Conservation (phyloP, 495 filamentous ascomycete genomes). For the Penicillium alfredii region DNA sequence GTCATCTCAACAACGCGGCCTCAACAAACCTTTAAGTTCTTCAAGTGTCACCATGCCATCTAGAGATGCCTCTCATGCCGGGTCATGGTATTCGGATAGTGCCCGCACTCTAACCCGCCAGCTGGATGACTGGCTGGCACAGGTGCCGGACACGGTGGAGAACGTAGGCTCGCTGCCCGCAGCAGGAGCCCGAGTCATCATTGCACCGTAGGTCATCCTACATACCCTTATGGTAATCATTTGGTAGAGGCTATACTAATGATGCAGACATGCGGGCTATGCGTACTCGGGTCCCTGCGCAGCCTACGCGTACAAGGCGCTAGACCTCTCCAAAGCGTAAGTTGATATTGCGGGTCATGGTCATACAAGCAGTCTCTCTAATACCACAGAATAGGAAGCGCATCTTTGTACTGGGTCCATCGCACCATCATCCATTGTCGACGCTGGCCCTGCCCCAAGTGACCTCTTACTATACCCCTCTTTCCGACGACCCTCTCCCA, state of each 20-base stretch:
- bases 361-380: too few relatives aligned
- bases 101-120: constrained; percentile 54
- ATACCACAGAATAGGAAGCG: constrained; percentile 56
- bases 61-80: constrained; percentile 64
- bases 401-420: constrained; percentile 90
- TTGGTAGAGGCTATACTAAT: constrained; percentile 9
- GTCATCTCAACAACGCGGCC: too few relatives aligned
- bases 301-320: constrained; percentile 88
- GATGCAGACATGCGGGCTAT: constrained; percentile 84
- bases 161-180: constrained; percentile 58
- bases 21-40: constrained; percentile 6
- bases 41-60: constrained; percentile 42
- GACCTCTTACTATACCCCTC: constrained; percentile 73
- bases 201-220: constrained; percentile 74
- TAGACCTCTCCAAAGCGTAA: constrained; percentile 77
- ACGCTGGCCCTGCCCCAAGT: constrained; percentile 73
- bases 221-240: background rate
- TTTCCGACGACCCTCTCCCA: constrained; percentile 66
- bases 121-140: constrained; percentile 72
- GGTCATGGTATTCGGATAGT: constrained; percentile 79
- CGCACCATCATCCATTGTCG: constrained; percentile 77
- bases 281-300: constrained; percentile 90
- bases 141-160: constrained; percentile 61
- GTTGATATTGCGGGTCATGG: too few relatives aligned
- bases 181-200: constrained; percentile 76